Percentiles rank a stretch among this genome's conserved stretches.
Conservation (phyloP, 257 asterid species). For the Penstemon barbatus region DNA sequence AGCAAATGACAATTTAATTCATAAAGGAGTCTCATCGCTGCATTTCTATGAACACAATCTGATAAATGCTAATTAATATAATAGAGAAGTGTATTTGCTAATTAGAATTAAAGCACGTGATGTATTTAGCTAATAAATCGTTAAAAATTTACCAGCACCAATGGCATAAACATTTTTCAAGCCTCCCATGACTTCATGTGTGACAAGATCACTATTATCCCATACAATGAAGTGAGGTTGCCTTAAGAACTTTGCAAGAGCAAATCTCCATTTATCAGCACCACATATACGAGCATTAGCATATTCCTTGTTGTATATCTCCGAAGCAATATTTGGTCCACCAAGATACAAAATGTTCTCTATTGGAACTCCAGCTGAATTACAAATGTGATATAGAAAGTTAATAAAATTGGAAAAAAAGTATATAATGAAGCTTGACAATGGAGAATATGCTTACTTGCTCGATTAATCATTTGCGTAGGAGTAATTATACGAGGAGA, state of each 20-base stretch:
- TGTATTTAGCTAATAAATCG: too few species aligned
- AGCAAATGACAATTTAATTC: too few species aligned
- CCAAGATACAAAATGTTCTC: constrained; percentile 86
- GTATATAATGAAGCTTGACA: background rate
- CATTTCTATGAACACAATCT: too few species aligned
- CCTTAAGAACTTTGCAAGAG: constrained; percentile 75
- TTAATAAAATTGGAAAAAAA: constrained; percentile 8
- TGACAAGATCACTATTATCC: constrained; percentile 87
- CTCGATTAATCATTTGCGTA: constrained; percentile 78
- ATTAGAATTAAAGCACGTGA: too few species aligned
- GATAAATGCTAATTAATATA: too few species aligned
- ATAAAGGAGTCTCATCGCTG: too few species aligned
- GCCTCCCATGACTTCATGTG: constrained; percentile 97
- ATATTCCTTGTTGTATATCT: constrained; percentile 82
- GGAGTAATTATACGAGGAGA: constrained; percentile 84
- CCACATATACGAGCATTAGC: constrained; percentile 96
- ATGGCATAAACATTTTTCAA: constrained; percentile 87
- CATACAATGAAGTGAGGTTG: constrained; percentile 87
- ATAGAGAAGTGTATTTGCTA: too few species aligned
- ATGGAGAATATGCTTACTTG: constrained; percentile 49
- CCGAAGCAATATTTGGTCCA: constrained; percentile 92
- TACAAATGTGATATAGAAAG: background rate
- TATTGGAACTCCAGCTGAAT: constrained; percentile 68
- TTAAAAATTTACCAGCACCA: constrained; percentile 69
- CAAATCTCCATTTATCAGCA: constrained; percentile 71